Evolutionary conservation across 306 rosid genomes (phyloP).

Genomic region (Lotus japonicus): DNA sequence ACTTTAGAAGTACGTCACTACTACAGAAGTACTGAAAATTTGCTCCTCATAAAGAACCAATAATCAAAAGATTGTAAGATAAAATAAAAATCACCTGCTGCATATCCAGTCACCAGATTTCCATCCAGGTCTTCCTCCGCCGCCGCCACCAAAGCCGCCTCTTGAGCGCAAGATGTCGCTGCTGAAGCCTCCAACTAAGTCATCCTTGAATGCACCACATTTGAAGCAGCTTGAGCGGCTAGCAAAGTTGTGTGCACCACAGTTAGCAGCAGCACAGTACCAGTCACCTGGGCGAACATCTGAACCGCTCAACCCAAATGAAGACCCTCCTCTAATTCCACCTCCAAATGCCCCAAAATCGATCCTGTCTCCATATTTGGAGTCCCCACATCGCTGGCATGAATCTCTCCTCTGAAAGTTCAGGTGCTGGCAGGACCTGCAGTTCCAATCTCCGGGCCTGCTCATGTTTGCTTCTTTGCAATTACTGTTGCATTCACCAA

Average conservation of each 20-base stretch:
- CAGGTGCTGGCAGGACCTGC: constrained; percentile 93
- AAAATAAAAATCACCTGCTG: constrained; percentile 43
- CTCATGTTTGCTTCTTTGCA: constrained; percentile 50
- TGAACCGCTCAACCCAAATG: constrained; percentile 64
- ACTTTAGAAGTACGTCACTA: too few relatives aligned
- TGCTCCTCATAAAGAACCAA: background rate
- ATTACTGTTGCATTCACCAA: constrained; percentile 19
- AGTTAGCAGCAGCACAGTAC: constrained; percentile 69
- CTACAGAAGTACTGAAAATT: too few relatives aligned
- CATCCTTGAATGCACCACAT: constrained; percentile 92
- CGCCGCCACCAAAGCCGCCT: constrained; percentile 30
- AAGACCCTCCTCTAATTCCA: constrained; percentile 60
- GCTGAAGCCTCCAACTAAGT: constrained; percentile 36
- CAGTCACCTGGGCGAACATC: constrained; percentile 95
- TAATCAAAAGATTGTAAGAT: background rate
- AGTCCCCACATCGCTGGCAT: constrained; percentile 92
- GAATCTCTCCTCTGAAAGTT: constrained; percentile 94
- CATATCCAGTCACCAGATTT: constrained; percentile 99
- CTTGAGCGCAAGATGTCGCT: constrained; percentile 48
- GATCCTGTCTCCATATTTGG: constrained; percentile 42
- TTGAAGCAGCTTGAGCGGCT: constrained; percentile 97
- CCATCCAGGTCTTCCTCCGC: constrained; percentile 69
- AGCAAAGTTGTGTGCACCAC: constrained; percentile 92
- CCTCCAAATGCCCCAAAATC: constrained; percentile 47
- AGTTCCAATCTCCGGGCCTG: constrained; percentile 99